Percentiles rank a stretch among this genome's conserved stretches.
These are phyloP conservation scores for Glycine latifolia DNA, from an alignment of 306 rosid species.

Conservation along the genomic window DNA sequence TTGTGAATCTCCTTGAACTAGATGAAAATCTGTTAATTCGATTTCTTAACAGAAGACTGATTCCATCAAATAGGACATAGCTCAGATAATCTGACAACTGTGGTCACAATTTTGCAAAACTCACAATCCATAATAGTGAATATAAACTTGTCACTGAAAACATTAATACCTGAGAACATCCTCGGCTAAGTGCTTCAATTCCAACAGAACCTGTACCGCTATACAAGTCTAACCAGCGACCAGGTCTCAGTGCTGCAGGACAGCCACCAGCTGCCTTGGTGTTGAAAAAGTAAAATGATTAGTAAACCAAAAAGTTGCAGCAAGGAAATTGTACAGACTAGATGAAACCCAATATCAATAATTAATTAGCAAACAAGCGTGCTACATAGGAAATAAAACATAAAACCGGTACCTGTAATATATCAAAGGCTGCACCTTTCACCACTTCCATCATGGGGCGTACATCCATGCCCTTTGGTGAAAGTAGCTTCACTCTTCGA, in stretches of 20 bases:
- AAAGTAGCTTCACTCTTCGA: constrained; percentile 83
- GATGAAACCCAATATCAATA: constrained; percentile 9
- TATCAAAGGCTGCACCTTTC: constrained; percentile 95
- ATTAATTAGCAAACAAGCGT: constrained; percentile 23
- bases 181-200: constrained; percentile 94
- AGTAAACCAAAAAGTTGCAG: constrained; percentile 5
- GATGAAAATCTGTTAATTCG: constrained; percentile 13
- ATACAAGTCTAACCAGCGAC: constrained; percentile 96
- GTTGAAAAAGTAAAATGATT: constrained; percentile 39
- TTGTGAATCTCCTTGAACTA: constrained; percentile 19
- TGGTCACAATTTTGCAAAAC: constrained; percentile 6
- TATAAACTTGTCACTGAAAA: constrained; percentile 32
- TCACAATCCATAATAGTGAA: constrained; percentile 23
- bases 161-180: constrained; percentile 89
- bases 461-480: constrained; percentile 97
- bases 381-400: not conserved
- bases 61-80: constrained; percentile 23
- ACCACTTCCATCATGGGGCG: constrained; percentile 99
- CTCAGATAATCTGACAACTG: constrained; percentile 12
- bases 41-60: constrained; percentile 14
- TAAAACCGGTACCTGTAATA: constrained; percentile 71
- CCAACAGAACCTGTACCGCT: constrained; percentile 99
- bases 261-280: constrained; percentile 90
- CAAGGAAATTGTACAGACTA: not conserved
- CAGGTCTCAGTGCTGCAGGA: constrained; percentile 91